These are phyloP conservation scores for Willaertia magna DNA, from an alignment of 208 protist species.

Conservation along the genomic window DNA sequence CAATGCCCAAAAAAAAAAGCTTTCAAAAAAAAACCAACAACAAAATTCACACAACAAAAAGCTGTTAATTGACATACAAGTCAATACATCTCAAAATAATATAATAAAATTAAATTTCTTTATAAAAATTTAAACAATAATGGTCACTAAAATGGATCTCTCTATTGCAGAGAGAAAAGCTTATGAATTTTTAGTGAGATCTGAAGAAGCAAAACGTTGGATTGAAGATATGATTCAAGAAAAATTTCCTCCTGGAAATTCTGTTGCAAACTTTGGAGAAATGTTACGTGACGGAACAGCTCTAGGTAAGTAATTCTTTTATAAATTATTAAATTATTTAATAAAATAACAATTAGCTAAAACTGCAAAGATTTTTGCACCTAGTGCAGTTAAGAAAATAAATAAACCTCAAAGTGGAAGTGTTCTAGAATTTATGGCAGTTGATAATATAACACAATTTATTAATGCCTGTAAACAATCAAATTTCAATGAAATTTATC, in stretches of 20 bases:
- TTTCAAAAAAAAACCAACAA: too few species aligned
- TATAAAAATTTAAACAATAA: too few species aligned
- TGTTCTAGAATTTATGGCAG: neutral
- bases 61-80: too few species aligned
- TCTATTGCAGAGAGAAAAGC: neutral
- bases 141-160: neutral
- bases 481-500: neutral
- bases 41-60: too few species aligned
- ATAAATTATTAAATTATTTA: too few species aligned
- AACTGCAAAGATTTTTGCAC: neutral
- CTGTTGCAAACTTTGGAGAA: neutral
- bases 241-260: neutral
- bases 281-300: neutral
- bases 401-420: neutral
- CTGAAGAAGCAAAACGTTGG: neutral
- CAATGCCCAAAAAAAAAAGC: too few species aligned
- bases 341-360: too few species aligned
- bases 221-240: slow-evolving; percentile 5
- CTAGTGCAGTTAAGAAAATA: neutral
- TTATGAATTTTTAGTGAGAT: neutral
- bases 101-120: too few species aligned
- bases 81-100: too few species aligned
- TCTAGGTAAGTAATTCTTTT: too few species aligned
- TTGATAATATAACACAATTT: neutral
- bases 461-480: neutral